Evolutionary conservation across 345 rosid genomes (phyloP), one percentile per base, ranked within the genome.

Genomic region (Bruguiera gymnorhiza): DNA sequence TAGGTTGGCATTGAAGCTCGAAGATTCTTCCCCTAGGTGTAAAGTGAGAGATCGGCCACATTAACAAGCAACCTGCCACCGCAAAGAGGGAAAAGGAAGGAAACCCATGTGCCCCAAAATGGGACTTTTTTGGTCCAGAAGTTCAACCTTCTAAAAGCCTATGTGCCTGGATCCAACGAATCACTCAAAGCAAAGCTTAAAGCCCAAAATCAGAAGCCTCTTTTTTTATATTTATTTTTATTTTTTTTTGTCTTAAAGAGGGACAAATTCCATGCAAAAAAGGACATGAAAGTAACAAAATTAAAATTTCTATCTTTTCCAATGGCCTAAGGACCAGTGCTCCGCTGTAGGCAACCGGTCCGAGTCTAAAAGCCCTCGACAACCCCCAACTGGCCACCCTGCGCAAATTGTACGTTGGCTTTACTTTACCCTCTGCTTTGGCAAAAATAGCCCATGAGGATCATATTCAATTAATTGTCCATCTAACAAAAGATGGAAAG

Each of bases 11-110:
- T 9, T 2, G 61, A 68, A 54, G 56, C 58, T 8, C 13, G 64
- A 63, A 68, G 82, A 75, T 64, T 65, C 82, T 60, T 60, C 79
- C 55, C 69, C 43, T n/a, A 60, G 69, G 63, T 46, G 74, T 65
- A 75, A 72, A 72, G 61, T 7, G 1, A 37, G 37, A 51, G 56
- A 29, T 65, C 65, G 62, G 74, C 74, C 27, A 72, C 68, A 20
- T 65, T 24, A 21, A 19, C 43, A 79, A 64, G 76, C 43, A 79
- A 67, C 24, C 63, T 18, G 16, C 37, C 36, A 59, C 26, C 19
- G 6, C 29, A 54, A 20, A 26, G 6, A 18, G 18, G 27, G 60
- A 6, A 54, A 56, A 56, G 51, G 34, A 43, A 56, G 10, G n/a
- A 24, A 8, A 32, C 0, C 19, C 27, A 52, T 29, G 8, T 39